Base-by-base conservation (phyloP, 441 rosid genomes). In the Sinapis alba region DNA sequence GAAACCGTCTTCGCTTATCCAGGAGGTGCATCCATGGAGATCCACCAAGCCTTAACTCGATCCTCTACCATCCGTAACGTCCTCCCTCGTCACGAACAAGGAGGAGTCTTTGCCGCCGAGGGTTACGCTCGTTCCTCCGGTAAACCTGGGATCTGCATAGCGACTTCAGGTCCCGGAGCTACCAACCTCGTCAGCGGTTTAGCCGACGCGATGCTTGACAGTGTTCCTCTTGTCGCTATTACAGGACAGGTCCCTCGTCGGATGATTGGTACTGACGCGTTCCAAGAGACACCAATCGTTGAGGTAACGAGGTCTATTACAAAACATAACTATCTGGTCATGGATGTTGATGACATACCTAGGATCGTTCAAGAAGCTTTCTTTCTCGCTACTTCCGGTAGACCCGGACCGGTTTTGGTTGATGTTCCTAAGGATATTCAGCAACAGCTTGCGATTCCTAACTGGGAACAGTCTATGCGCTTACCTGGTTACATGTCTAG, bases 151-250 rank as follows among this genome's bases (percentile, higher is more conserved):
- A 86, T 93, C 68, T 95, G 98, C 65, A 93, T 95, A 21, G 98
- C 99, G 6, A 95, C 99, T 7, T 95, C 98, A 0, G 97, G 99
- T 20, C 99, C 98, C 4, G 99, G 99, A 7, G 98, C 98, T 12
- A 91, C 98, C 7, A 91, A 95, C 73, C 79, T 95, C 32, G 99
- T 95, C n/a, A 91, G 93, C 41, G 99, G 99, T 32, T 86, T 93
- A 2, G 98, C 98, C 11, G 93, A 95, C 53, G 98, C 99, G 0
- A 77, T 91, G 65, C 95, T 96, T 0, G 99, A 96, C 43, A 93
- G 98, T 32, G 84, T 91, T 13, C 99, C 99, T n/a, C 36, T 96
- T 3, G 88, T 96, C 23, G 99, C 97, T 2, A 96, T 93, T 13
- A 96, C 98, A 0, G 98, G 98, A 2, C 99, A 96, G 64, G 98